Conservation (phyloP, 139 green algal species). For the Tetraselmis striata region DNA sequence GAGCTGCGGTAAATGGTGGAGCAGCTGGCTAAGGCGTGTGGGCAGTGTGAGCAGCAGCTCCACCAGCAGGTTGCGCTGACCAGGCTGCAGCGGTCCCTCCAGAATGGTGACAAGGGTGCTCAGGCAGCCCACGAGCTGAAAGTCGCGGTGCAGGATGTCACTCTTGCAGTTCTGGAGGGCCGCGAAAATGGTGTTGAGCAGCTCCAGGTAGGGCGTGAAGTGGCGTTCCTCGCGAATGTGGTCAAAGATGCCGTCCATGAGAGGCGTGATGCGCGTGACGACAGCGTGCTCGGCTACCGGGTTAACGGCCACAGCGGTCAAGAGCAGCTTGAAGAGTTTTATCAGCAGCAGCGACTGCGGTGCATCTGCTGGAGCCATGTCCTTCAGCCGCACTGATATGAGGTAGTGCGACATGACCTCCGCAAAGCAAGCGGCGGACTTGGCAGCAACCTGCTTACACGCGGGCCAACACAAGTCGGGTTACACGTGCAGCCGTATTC, state of each 20-base stretch:
- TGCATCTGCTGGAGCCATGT: background rate
- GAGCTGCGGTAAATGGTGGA: constrained; percentile 72
- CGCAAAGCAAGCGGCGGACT: constrained; percentile 16
- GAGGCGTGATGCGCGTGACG: constrained; percentile 13
- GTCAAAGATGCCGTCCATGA: constrained; percentile 37
- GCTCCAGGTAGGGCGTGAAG: constrained; percentile 44
- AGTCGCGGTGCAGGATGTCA: background rate
- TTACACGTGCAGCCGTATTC: too few species aligned
- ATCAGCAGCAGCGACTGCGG: constrained; percentile 28
- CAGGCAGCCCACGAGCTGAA: background rate
- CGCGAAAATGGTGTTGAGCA: constrained; percentile 49
- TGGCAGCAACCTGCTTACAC: background rate
- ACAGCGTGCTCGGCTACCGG: constrained; percentile 35
- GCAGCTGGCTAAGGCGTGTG: constrained; percentile 60
- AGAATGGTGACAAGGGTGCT: background rate
- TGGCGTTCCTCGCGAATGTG: background rate
- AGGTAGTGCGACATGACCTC: constrained; percentile 25
- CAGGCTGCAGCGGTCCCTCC: background rate
- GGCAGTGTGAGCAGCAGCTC: constrained; percentile 86
- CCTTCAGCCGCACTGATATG: background rate
- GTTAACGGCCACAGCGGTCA: constrained; percentile 39
- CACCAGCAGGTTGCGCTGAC: constrained; percentile 46
- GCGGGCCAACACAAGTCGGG: too few species aligned
- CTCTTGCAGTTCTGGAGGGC: constrained; percentile 22
- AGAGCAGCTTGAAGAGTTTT: constrained; percentile 53